Base-by-base conservation (phyloP, 495 filamentous ascomycete species). In the Penicillium mononematosum region DNA sequence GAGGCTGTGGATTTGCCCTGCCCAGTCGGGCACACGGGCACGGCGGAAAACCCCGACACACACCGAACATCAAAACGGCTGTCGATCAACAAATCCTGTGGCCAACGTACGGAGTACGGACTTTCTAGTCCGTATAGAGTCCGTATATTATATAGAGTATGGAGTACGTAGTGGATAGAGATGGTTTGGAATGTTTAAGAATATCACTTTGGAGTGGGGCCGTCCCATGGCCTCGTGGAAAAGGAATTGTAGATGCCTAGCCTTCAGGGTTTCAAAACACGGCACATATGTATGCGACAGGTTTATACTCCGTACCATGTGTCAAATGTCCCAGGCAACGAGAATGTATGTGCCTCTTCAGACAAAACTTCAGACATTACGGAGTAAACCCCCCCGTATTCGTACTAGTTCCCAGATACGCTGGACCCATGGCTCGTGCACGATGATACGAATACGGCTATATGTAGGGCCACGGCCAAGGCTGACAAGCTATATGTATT, bases 401-500 rank as follows among this genome's bases (percentile, higher is more conserved):
- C 50, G 50, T 31, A 31, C 11, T 22, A 19, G 10, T 38, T 25
- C n/a, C 19, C 17, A 24, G 22, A 24, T 24, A 24, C 22, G 22
- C 22, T 24, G 22, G 22, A 4, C 22, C 22, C 22, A 22, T 56
- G 56, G 56, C 41, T 58, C 59, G 54, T 58, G 59, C 50, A 25
- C 11, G 14, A 17, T 17, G 31, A 57, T 53, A 58, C 49, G 56
- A 53, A 48, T 58, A 58, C 56, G 49, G 56, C 41, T 14, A 16
- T 50, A 29, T 8, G 6, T 29, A 10, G 31, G 11, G 27, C 22
- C 22, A 22, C 22, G 45, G 53, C 53, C 32, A 49, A 25, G 44
- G 44, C 24, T 32, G 29, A 43, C 45, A 31, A 9, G 19, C 29
- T 32, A 34, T 11, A 12, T 34, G 31, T 34, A 48, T 48, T 48